Evolutionary conservation across 129 eudicot genomes (phyloP), one percentile per base, ranked within the genome.

Genomic region (Helianthus tuberosus): DNA sequence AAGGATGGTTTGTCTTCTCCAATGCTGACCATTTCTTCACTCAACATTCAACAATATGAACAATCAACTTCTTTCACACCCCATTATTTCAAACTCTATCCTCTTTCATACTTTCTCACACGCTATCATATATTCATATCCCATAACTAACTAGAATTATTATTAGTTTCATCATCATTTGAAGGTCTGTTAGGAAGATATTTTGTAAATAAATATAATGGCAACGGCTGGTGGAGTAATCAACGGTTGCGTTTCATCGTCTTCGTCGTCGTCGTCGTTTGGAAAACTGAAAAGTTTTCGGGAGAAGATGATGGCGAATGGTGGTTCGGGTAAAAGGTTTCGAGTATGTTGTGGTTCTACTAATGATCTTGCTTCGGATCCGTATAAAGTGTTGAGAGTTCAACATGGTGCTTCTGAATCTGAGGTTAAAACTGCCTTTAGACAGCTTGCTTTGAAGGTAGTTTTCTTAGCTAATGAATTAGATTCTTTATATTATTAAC

Each of bases 361-460:
- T 23, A 77, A 29, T 62, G 15, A 41, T 69, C 15, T 47, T 17
- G 64, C 25, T 76, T 69, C 87, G 3, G 98, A 93, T 89, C 89
- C 96, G 2, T 93, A 93, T 80, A 79, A 87, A 61, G 82, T 86
- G 14, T 82, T 93, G 48, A 80, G 60, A 75, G 75, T 93, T 75
- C 67, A 60, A 27, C 96, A 54, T 23, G 95, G 95, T 35, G 92
- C 98, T 29, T 86, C 96, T 74, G 96, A 89, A 84, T 84, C 94
- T 5, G 96, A 93, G 77, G 90, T 93, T 65, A 87, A 82, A 66
- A 89, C 82, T 73, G 98, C 98, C 7, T 92, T 92, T 61, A 78
- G 98, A 62, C 72, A 82, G 20, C 98, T 93, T 66, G 96, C 96
- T 66, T 84, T 87, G 38, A 75, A 87, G 98, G 98, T 93, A 62